A percentile compares a stretch with the other conserved stretches of the same genome.
Conservation (phyloP, 106 monocot genomes). For the Dioscorea zingiberensis region DNA sequence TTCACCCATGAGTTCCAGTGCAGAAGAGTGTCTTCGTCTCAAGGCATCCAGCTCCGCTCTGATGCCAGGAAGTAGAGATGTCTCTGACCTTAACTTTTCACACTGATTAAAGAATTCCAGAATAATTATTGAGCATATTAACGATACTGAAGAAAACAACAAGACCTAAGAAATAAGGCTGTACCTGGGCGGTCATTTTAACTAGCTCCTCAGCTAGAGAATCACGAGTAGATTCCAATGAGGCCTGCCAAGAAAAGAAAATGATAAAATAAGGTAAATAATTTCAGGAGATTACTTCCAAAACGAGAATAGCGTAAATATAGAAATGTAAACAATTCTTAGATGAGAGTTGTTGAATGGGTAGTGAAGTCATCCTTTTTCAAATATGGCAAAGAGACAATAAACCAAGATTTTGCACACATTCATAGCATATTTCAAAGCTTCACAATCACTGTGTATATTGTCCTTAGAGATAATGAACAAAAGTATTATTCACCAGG, state of each 20-base stretch:
- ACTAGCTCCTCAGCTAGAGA: constrained; percentile 94
- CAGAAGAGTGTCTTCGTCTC: constrained; percentile 81
- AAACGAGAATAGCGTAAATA: not conserved
- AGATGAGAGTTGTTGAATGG: too few relatives aligned
- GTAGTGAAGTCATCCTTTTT: too few relatives aligned
- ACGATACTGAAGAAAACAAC: not conserved
- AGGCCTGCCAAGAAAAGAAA: constrained; percentile 38
- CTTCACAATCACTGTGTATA: too few relatives aligned
- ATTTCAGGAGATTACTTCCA: not conserved
- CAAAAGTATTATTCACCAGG: too few relatives aligned
- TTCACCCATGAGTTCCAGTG: constrained; percentile 98
- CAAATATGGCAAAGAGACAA: too few relatives aligned
- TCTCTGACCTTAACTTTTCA: constrained; percentile 74
- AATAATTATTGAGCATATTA: not conserved
- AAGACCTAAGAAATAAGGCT: not conserved
- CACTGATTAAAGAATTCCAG: constrained; percentile 38
- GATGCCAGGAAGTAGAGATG: constrained; percentile 67
- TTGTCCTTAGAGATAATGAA: too few relatives aligned
- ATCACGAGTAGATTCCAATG: constrained; percentile 85
- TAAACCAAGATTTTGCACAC: too few relatives aligned
- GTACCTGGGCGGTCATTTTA: constrained; percentile 80
- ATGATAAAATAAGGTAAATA: not conserved
- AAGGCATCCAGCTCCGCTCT: constrained; percentile 90
- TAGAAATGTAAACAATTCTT: too few relatives aligned
- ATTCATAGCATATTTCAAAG: too few relatives aligned